phyloP scores from a whole-genome alignment of 495 filamentous ascomycete species.

The Penicillium psychrofluorescens region DNA sequence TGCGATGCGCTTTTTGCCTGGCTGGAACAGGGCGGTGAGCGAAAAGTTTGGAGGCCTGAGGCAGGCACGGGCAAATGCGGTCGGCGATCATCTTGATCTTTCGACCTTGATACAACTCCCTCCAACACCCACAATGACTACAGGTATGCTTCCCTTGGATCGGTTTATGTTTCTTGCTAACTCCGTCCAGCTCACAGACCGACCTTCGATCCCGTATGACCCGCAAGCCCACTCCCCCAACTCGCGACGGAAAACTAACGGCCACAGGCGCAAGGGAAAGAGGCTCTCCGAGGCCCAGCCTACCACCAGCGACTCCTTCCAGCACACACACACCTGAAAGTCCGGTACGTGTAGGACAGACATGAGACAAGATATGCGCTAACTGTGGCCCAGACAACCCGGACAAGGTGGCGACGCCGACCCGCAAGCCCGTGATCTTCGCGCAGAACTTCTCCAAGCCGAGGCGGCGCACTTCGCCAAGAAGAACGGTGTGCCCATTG shows the following conservation, averaged over 20 bases:
- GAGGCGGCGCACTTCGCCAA: slow-evolving; percentile 86
- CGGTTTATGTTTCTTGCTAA: slow-evolving; percentile 15
- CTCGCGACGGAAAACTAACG: slow-evolving; percentile 5
- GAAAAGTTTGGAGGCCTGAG: background rate
- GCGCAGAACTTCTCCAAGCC: slow-evolving; percentile 81
- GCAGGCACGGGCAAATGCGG: too few relatives aligned
- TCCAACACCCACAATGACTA: slow-evolving; percentile 49
- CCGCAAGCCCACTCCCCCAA: slow-evolving; percentile 10
- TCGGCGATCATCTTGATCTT: background rate
- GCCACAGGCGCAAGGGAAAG: slow-evolving; percentile 79
- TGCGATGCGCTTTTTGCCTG: slow-evolving; percentile 21
- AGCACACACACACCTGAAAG: slow-evolving; percentile 86
- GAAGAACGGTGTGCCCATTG: slow-evolving; percentile 53
- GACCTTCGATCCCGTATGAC: slow-evolving; percentile 81
- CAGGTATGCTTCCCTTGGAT: slow-evolving; percentile 34
- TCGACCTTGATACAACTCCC: background rate
- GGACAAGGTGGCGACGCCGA: slow-evolving; percentile 87
- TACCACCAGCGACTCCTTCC: slow-evolving; percentile 96
- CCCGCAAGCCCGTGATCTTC: slow-evolving; percentile 66
- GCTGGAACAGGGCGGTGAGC: slow-evolving; percentile 2
- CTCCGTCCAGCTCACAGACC: slow-evolving; percentile 59
- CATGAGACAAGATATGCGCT: background rate
- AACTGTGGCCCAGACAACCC: slow-evolving; percentile 51
- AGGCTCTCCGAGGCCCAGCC: slow-evolving; percentile 85
- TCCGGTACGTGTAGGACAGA: slow-evolving; percentile 44